These are phyloP conservation scores for Pseudogymnoascus sp. DNA, from an alignment of 2,329 filamentous ascomycete species.

Conservation along the genomic window DNA sequence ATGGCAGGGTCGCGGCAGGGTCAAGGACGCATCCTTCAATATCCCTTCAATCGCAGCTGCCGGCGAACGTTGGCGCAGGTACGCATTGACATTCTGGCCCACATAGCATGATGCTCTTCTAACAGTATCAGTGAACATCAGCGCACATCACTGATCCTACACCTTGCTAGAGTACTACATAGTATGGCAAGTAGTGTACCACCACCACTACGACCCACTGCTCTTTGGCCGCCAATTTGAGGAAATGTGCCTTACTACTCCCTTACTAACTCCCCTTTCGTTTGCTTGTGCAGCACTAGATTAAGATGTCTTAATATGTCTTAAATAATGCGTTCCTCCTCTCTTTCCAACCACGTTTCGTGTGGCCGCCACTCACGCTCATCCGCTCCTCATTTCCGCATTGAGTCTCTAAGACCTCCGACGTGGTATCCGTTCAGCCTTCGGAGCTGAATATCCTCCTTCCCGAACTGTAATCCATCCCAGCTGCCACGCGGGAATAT, in stretches of 20 bases:
- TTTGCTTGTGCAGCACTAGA: background rate
- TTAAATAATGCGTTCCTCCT: background rate
- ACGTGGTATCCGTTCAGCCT: background rate
- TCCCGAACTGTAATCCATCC: background rate
- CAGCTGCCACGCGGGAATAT: constrained; percentile 2
- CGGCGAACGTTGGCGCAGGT: background rate
- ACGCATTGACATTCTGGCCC: background rate
- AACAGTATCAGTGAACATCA: background rate
- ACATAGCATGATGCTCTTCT: background rate
- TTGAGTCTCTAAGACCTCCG: background rate
- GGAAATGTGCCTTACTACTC: background rate
- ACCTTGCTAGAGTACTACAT: background rate
- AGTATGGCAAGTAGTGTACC: background rate
- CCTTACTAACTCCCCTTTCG: constrained; percentile 6
- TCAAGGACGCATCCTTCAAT: background rate
- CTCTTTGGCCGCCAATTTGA: background rate
- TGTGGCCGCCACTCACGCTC: background rate
- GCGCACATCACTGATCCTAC: background rate
- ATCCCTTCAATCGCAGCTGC: background rate
- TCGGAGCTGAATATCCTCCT: constrained; percentile 7
- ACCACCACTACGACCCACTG: background rate
- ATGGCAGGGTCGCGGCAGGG: background rate
- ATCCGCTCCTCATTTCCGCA: background rate
- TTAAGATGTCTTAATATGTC: constrained; percentile 7
- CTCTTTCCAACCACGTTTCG: constrained; percentile 1